Percentiles rank a stretch among this genome's conserved stretches.
phyloP scores from a whole-genome alignment of 106 monocot genomes.

The Xerophyta viscosa region DNA sequence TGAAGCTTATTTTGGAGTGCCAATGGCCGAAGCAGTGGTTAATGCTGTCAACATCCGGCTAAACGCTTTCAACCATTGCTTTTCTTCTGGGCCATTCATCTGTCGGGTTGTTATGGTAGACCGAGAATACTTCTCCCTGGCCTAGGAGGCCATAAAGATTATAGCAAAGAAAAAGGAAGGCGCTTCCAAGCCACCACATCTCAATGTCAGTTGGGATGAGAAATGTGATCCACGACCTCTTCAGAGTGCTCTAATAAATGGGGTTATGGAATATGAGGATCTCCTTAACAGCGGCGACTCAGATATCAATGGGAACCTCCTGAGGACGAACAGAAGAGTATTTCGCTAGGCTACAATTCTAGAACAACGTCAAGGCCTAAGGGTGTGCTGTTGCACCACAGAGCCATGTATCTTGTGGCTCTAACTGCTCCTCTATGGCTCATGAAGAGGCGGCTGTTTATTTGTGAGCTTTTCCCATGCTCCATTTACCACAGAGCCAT shows the following conservation, averaged over 20 bases:
- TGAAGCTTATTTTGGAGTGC: slow-evolving; percentile 94
- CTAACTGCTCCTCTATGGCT: slow-evolving; percentile 73
- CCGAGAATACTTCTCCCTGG: slow-evolving; percentile 69
- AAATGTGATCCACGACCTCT: slow-evolving; percentile 46
- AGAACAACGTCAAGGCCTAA: slow-evolving; percentile 95
- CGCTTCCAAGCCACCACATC: slow-evolving; percentile 41
- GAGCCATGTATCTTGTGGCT: slow-evolving; percentile 92
- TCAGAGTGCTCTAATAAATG: slow-evolving; percentile 52
- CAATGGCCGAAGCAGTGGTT: slow-evolving; percentile 85
- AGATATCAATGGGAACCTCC: slow-evolving; percentile 77
- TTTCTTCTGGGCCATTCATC: slow-evolving; percentile 82
- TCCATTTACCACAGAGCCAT: too few relatives aligned
- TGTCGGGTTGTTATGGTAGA: slow-evolving; percentile 71
- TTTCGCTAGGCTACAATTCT: slow-evolving; percentile 86
- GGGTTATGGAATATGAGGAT: slow-evolving; percentile 80
- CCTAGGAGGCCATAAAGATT: slow-evolving; percentile 64
- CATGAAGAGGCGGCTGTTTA: slow-evolving; percentile 82
- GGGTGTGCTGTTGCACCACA: slow-evolving; percentile 87
- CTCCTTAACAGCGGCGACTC: slow-evolving; percentile 77
- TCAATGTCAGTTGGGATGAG: slow-evolving; percentile 76
- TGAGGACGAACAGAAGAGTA: slow-evolving; percentile 94
- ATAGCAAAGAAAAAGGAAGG: slow-evolving; percentile 34
- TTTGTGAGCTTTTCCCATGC: slow-evolving; percentile 92
- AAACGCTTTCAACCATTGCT: slow-evolving; percentile 67
- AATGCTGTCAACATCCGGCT: slow-evolving; percentile 76